Evolutionary conservation across 139 green algal species (phyloP).

Genomic region (Chlorella ohadii): DNA sequence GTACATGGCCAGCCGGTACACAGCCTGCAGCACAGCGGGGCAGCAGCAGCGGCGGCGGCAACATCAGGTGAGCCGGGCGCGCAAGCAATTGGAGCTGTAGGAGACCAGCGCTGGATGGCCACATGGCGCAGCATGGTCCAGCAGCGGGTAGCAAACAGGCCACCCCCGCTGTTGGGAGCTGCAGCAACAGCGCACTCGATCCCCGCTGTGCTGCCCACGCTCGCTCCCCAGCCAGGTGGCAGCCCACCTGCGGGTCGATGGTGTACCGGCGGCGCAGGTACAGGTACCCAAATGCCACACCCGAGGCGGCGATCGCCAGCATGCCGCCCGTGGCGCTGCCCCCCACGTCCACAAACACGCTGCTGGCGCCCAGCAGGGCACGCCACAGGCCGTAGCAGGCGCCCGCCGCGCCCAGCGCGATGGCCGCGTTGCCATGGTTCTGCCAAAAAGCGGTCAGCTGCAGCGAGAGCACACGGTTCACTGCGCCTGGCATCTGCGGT

Average conservation of each 20-base stretch:
- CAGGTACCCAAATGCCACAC: conserved; percentile 46
- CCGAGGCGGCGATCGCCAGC: conserved; percentile 54
- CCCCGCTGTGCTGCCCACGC: too few species aligned
- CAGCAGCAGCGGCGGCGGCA: neutral
- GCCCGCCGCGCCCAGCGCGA: conserved; percentile 30
- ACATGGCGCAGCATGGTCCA: too few species aligned
- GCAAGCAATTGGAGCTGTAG: too few species aligned
- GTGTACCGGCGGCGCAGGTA: conserved; percentile 51
- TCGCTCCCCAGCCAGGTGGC: neutral
- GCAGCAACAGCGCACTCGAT: too few species aligned
- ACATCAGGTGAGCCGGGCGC: too few species aligned
- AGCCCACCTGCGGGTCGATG: conserved; percentile 45
- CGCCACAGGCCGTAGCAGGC: conserved; percentile 63
- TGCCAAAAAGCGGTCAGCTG: conserved; percentile 74
- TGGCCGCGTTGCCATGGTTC: conserved; percentile 44
- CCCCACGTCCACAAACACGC: neutral
- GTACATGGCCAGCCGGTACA: conserved; percentile 73
- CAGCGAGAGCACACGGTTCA: conserved; percentile 58
- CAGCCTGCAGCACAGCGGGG: conserved; percentile 16
- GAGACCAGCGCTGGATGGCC: too few species aligned
- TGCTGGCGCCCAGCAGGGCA: neutral
- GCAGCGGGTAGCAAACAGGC: too few species aligned
- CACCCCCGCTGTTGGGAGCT: too few species aligned
- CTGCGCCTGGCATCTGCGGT: conserved; percentile 22
- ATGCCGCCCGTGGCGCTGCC: neutral